Evolutionary conservation across 2,329 filamentous ascomycete species (phyloP), one percentile per base, ranked within the genome.

Genomic region (Nannizziopsis barbatae): DNA sequence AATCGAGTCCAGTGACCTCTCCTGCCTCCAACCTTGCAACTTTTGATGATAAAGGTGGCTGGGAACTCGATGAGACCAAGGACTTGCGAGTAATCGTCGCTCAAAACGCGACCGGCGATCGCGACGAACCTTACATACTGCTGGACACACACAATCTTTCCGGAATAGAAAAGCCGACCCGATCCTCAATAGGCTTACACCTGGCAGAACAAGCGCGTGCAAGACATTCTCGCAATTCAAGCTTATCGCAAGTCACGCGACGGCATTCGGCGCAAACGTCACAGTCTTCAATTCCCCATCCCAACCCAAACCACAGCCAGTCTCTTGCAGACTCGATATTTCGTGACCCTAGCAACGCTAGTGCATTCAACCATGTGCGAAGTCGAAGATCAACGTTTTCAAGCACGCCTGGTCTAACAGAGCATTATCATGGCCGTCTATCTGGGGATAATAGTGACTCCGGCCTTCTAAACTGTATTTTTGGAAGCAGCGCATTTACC

Each of bases 391-490:
- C 69, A n/a, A 71, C 69, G 7, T 60, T 71, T 42, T 66, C 68
- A 11, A 62, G 62, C 3, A 53, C 57, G 2, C 60, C 60, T 18
- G 58, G 58, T 31, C 56, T 57, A 51, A 55, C 60, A 50, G 68
- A 65, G 43, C 54, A 56, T 44, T 60, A 64, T n/a, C 62, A 60
- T 48, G 64, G 61, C 20, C 65, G 66, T 14, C 56, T 61, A 49
- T 57, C 65, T 33, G 57, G 67, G 30, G 74, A 77, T 55, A 70
- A 71, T 9, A 73, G 72, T 41, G 75, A 77, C 64, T 71, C 60
- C 57, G 73, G 62, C 58, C 65, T 61, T 61, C 56, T 80, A 50
- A 76, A 77, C 52, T 79, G 76, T 60, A 79, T 79, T 59, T 80
- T 80, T 58, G 77, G 76, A 22, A 77, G 75, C 52, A 72, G 72